Evolutionary conservation across 2,329 filamentous ascomycete genomes (phyloP), one percentile per base, ranked within the genome.

Genomic region (Torrubiella hemipterigena): DNA sequence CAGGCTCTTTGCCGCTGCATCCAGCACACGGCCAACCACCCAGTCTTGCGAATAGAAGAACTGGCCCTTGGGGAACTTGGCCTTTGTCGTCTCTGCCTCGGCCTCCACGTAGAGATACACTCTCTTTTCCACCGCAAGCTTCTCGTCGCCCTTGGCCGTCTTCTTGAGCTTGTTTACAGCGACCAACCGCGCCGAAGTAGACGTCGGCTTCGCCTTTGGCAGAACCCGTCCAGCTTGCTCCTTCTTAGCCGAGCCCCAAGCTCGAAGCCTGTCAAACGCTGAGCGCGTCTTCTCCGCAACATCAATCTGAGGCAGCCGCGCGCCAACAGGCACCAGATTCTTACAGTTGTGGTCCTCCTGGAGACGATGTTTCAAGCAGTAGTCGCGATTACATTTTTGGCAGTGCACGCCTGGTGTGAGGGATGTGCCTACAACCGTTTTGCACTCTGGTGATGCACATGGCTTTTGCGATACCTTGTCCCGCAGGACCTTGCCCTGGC

Each of bases 61-160:
- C 37, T 81, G 74, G 7, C 81, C 82, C 47, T 75, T 81, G 4
- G 87, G 86, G 26, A 82, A 76, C 54, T 93, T 93, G 6, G 81
- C 75, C 31, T 76, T 81, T 2, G 86, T 79, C 1, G 85, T 93
- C 46, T 84, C 82, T 8, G 83, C 82, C 47, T 87, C 85, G 0
- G 89, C 91, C 51, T 96, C 89, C 13, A 95, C 83, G 49, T 82
- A 78, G 1, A 98, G 50, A 50, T 96, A 96, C 2, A 98, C 59
- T n/a, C 91, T 65, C 61, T 93, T 93, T 41, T 94, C 85, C 0
- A 65, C 54, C 0, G 85, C 66, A 1, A 95, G 56, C 46, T 85
- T 89, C 8, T 76, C 75, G 41, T 96, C 89, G 1, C 93, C 93
- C 59, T 94, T 95, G 3, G 91, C 89, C 1, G 71, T 76, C 51